Conservation (phyloP, 2,329 filamentous ascomycete species). For the Monosporascus sp. region DNA sequence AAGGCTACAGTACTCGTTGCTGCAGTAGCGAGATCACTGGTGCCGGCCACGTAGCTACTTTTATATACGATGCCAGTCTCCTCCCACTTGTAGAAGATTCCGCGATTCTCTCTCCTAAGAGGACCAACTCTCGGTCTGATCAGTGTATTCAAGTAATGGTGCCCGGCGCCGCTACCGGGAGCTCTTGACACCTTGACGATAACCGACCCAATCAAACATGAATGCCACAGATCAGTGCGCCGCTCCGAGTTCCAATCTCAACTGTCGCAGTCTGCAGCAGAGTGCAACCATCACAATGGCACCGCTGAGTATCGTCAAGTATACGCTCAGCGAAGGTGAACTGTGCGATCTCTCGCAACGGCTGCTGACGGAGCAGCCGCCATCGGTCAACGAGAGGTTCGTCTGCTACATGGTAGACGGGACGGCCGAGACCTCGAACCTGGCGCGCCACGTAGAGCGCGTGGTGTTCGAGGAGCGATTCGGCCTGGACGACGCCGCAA, state of each 20-base stretch:
- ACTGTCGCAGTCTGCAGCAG: background rate
- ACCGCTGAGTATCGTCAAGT: background rate
- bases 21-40: background rate
- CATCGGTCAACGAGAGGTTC: conserved; percentile 2
- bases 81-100: background rate
- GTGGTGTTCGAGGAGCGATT: conserved; percentile 8
- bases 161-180: background rate
- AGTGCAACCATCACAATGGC: background rate
- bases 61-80: background rate
- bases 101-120: background rate
- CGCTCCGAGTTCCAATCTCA: background rate
- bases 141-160: background rate
- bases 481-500: conserved; percentile 5
- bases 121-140: background rate
- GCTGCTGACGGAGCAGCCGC: conserved; percentile 7
- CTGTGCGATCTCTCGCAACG: conserved; percentile 1
- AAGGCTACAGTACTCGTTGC: background rate
- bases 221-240: background rate
- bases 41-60: background rate
- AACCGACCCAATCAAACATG: background rate
- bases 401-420: conserved; percentile 6
- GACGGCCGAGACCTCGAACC: conserved; percentile 4
- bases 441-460: conserved; percentile 10
- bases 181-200: background rate
- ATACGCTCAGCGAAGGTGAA: conserved; percentile 6